These are phyloP conservation scores for Blastocystis sp. DNA, from an alignment of 352 stramenopile genomes.

Conservation along the genomic window DNA sequence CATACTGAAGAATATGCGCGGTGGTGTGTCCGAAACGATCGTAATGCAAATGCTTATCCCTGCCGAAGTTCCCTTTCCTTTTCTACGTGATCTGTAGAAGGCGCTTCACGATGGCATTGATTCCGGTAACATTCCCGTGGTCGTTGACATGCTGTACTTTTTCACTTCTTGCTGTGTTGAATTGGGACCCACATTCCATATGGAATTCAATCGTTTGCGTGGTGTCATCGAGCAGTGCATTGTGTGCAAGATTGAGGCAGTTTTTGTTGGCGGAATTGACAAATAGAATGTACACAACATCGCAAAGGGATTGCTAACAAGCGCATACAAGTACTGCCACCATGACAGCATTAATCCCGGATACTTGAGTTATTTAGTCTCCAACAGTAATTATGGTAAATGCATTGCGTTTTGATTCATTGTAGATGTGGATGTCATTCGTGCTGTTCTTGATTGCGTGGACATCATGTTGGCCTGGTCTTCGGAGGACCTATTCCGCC, in stretches of 20 bases:
- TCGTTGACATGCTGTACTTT: not conserved
- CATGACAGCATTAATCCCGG: conserved; percentile 3
- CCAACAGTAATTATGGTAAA: conserved; percentile 6
- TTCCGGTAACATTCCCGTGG: not conserved
- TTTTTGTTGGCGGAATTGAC: not conserved
- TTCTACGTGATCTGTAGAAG: not conserved
- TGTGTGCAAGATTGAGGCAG: not conserved
- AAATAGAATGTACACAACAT: not conserved
- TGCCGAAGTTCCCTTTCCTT: not conserved
- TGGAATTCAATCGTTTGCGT: conserved; percentile 23
- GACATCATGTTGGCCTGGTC: conserved; percentile 31
- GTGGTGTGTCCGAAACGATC: not conserved
- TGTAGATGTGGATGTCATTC: conserved; percentile 7
- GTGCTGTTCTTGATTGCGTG: conserved; percentile 1
- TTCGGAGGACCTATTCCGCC: not conserved
- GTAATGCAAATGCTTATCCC: not conserved
- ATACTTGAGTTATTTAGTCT: not conserved
- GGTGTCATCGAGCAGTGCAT: conserved; percentile 3
- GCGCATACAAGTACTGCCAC: not conserved
- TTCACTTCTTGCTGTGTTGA: not conserved
- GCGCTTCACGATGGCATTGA: not conserved
- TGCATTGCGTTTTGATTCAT: not conserved
- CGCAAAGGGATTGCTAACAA: not conserved
- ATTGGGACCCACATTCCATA: not conserved
- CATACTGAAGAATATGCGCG: not conserved